Base-by-base conservation (phyloP, 2,329 filamentous ascomycete species). In the Neofusicoccum laricinum region DNA sequence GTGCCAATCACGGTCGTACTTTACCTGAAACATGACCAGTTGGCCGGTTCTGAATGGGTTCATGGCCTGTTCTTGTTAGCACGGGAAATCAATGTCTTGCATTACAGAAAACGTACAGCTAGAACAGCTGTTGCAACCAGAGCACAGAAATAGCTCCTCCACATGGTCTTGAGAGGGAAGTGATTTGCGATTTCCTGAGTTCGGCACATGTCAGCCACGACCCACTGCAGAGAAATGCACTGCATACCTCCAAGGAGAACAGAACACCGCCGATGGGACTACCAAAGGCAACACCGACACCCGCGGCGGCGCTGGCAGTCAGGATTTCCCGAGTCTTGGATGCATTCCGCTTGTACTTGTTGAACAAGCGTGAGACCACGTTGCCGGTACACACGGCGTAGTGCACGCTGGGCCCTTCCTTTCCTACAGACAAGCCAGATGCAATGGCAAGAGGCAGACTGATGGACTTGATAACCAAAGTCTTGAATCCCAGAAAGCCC, bases 21-120 rank as follows among this genome's bases (percentile, higher is more conserved):
- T 88, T 72, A 99, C 94, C 72, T 97, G 93, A 78, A 99, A 99
- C 94, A 99, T 98, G 86, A 99, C 95, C 46, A 99, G 85, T 74
- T 99, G 95, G 19, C 95, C 95, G 0, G 95, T 98, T 61, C 95
- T 84, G 79, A 99, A 99, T 21, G 95, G 95, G 71, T 99, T 99
- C 92, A 99, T 96, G 65, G 91, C 92, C 82, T 85, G 63, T 5
- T 38, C 11, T 25, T 14, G 46, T 65, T 11, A 67, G 36, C 17
- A 43, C 14, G 14, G 15, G 63, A 12, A 25, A 12, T 41, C n/a
- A 3, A 43, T 48, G 17, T 50, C 34, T 14, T 30, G 30, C 10
- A 19, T 17, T 4, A 41, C 12, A 19, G 17, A 32, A 15, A 10
- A 76, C 82, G 65, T 80, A 85, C 83, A 30, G 95, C 90, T 43